Evolutionary conservation across 345 rosid species (phyloP).

Genomic region (Boechera retrofracta): DNA sequence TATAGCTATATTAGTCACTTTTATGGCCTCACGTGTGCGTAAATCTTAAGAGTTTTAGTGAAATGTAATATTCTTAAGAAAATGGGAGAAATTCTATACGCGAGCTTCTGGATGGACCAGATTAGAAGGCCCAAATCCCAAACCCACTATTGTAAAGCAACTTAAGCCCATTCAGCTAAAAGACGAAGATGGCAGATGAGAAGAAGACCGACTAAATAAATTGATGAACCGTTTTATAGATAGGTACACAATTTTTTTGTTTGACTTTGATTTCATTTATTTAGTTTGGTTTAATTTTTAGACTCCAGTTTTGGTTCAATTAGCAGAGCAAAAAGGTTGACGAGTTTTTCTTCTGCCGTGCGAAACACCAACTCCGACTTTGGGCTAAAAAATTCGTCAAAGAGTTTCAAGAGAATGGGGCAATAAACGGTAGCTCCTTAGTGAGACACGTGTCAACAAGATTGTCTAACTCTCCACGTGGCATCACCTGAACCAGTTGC

Average conservation of each 20-base stretch:
- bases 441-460: conserved; percentile 39
- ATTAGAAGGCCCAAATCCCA: conserved; percentile 4
- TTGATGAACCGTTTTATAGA: neutral
- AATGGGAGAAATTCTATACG: neutral
- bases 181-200: neutral
- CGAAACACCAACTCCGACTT: conserved; percentile 32
- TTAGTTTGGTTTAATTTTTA: neutral
- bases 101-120: neutral
- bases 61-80: neutral
- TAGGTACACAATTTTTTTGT: neutral
- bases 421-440: conserved; percentile 20
- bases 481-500: conserved; percentile 31
- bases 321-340: conserved; percentile 32
- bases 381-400: conserved; percentile 9
- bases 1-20: neutral
- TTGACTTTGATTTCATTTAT: neutral
- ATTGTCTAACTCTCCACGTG: conserved; percentile 38
- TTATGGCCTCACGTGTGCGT: neutral
- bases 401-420: conserved; percentile 7
- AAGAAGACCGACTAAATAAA: neutral
- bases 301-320: conserved; percentile 8
- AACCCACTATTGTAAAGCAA: neutral
- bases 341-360: conserved; percentile 34
- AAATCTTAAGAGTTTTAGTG: neutral
- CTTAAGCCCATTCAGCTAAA: neutral